Evolutionary conservation across 331 rosid genomes (phyloP).

Genomic region (Pyrus hybrid): DNA sequence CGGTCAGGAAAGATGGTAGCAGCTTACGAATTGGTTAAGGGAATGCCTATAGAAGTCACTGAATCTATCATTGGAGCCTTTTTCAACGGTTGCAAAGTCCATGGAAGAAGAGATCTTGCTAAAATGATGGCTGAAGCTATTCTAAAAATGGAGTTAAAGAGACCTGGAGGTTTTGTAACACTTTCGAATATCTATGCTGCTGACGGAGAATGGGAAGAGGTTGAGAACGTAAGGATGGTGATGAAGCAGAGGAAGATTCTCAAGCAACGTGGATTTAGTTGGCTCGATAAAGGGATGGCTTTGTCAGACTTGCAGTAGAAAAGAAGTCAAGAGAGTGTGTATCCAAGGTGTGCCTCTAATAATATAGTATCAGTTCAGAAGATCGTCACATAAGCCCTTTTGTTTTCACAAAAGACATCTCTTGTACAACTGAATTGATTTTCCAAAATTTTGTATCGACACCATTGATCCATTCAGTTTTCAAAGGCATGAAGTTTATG

Average conservation of each 20-base stretch:
- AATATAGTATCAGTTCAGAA: background rate
- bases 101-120: slow-evolving; percentile 61
- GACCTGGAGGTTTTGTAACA: slow-evolving; percentile 51
- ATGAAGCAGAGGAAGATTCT: slow-evolving; percentile 48
- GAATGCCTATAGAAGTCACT: slow-evolving; percentile 33
- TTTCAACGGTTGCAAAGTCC: slow-evolving; percentile 57
- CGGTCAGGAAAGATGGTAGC: slow-evolving; percentile 57
- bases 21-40: slow-evolving; percentile 46
- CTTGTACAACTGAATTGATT: background rate
- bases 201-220: slow-evolving; percentile 64
- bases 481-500: background rate
- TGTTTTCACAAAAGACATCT: background rate
- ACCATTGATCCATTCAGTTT: background rate
- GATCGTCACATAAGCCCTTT: background rate
- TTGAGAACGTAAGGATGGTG: slow-evolving; percentile 41
- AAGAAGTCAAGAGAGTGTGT: background rate
- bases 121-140: slow-evolving; percentile 40
- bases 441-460: background rate
- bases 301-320: background rate
- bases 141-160: slow-evolving; percentile 31
- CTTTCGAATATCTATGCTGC: slow-evolving; percentile 63
- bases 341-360: background rate
- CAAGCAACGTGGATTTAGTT: slow-evolving; percentile 54
- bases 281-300: slow-evolving; percentile 28
- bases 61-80: slow-evolving; percentile 63